Evolutionary conservation across 345 rosid species (phyloP).

Genomic region (Brassica nigra): DNA sequence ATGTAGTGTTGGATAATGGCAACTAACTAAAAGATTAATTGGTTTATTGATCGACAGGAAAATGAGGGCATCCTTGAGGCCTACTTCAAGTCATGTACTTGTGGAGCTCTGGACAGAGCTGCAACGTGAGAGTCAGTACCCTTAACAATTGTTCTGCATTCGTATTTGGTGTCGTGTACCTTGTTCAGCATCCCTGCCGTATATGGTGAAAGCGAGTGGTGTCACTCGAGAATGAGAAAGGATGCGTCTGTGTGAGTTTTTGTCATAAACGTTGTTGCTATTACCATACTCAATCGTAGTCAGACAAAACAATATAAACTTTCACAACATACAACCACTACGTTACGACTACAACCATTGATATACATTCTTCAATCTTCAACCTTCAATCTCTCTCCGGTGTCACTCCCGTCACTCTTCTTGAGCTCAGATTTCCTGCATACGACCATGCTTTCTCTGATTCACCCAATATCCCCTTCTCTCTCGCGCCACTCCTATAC

Average conservation of each 20-base stretch:
- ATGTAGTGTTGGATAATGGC: too few relatives aligned
- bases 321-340: conserved; percentile 23
- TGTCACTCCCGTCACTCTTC: conserved; percentile 68
- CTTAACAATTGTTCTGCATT: conserved; percentile 55
- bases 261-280: conserved; percentile 21
- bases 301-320: background rate
- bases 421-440: conserved; percentile 69
- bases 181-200: too few relatives aligned
- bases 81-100: conserved; percentile 72
- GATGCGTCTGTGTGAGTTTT: background rate
- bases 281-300: conserved; percentile 21
- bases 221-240: background rate
- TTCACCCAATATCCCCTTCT: conserved; percentile 40
- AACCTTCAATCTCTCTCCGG: conserved; percentile 78
- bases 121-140: conserved; percentile 62
- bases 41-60: conserved; percentile 47
- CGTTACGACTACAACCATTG: conserved; percentile 18
- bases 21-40: background rate
- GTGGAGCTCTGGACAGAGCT: conserved; percentile 81
- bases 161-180: too few relatives aligned
- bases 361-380: conserved; percentile 26
- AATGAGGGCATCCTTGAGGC: conserved; percentile 71
- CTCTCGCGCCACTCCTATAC: conserved; percentile 44
- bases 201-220: background rate
- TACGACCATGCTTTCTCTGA: conserved; percentile 76